Base-by-base conservation (phyloP, 2,329 filamentous ascomycete species). In the Aspergillus phoenicis region DNA sequence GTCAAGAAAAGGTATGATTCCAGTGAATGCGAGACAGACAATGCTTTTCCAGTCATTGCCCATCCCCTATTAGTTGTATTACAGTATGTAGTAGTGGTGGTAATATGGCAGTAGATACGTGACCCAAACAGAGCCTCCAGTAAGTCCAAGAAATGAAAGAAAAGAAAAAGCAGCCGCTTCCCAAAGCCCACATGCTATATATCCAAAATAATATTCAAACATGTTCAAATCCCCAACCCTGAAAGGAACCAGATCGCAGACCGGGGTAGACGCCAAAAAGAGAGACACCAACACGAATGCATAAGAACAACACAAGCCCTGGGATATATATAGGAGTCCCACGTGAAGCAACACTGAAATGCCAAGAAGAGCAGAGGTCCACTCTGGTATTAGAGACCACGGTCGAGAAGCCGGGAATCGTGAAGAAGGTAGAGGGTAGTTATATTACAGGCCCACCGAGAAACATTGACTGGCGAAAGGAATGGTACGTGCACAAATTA, bases 181-280 rank as follows among this genome's bases (percentile, higher is more conserved):
- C 66, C 67, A 69, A 71, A 67, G 67, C 68, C 63, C 65, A 70
- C 65, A 67, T 67, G 63, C 69, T 68, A 62, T 68, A 62, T 64
- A 64, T 60, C 67, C 56, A 64, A 47, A 56, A 11, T 33, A 38
- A 36, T 38, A 52, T 57, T 54, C 38, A 52, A 33, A 36, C 33
- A 36, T 36, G 33, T 36, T 36, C 38, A 62, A 60, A 26, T 52
- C 43, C 58, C 61, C 58, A 45, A 13, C 10, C 41, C 41, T 45
- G 41, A 22, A 17, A 17, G 2, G 41, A 24, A 45, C 41, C 41
- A 22, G 22, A 45, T 45, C 41, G 41, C 41, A 45, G 41, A 45
- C 41, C 41, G 41, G 41, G 59, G 59, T 52, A 57, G 52, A 63
- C 55, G 59, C 59, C 52, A 49, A 54, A 55, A 55, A 61, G 36